Conservation (phyloP, 768 basidiomycete species). For the Dioszegia crocea region DNA sequence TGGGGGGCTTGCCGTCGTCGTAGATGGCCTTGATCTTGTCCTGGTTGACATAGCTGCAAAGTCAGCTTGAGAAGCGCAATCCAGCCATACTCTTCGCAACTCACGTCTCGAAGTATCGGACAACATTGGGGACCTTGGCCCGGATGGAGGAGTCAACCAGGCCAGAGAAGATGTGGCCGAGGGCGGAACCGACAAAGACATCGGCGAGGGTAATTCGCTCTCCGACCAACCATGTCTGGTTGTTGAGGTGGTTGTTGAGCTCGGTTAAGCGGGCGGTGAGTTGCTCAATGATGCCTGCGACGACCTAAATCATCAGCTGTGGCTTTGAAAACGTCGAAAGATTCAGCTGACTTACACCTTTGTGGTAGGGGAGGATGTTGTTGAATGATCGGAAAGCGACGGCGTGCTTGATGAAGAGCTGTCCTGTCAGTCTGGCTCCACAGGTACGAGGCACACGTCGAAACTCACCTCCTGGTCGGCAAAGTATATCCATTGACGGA, state of each 20-base stretch:
- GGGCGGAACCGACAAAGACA: slow-evolving; percentile 61
- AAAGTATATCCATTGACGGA: slow-evolving; percentile 82
- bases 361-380: slow-evolving; percentile 64
- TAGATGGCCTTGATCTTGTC: slow-evolving; percentile 67
- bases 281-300: slow-evolving; percentile 37
- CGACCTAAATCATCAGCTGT: slow-evolving; percentile 20
- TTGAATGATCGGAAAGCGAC: slow-evolving; percentile 55
- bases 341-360: slow-evolving; percentile 53
- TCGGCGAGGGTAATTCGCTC: slow-evolving; percentile 95
- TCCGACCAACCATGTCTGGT: slow-evolving; percentile 83
- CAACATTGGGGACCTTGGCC: slow-evolving; percentile 65
- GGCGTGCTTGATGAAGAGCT: slow-evolving; percentile 50
- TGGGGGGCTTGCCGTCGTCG: slow-evolving; percentile 55
- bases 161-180: slow-evolving; percentile 56
- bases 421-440: background rate
- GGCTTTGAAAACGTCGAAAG: background rate
- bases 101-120: slow-evolving; percentile 78
- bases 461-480: slow-evolving; percentile 62
- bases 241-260: slow-evolving; percentile 68
- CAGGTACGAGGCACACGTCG: background rate
- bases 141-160: slow-evolving; percentile 67
- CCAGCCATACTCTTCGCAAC: slow-evolving; percentile 8
- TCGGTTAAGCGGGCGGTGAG: slow-evolving; percentile 59
- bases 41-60: slow-evolving; percentile 64
- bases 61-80: background rate